Base-by-base conservation (phyloP, 2,329 filamentous ascomycete genomes). In the Colletotrichum lentis region DNA sequence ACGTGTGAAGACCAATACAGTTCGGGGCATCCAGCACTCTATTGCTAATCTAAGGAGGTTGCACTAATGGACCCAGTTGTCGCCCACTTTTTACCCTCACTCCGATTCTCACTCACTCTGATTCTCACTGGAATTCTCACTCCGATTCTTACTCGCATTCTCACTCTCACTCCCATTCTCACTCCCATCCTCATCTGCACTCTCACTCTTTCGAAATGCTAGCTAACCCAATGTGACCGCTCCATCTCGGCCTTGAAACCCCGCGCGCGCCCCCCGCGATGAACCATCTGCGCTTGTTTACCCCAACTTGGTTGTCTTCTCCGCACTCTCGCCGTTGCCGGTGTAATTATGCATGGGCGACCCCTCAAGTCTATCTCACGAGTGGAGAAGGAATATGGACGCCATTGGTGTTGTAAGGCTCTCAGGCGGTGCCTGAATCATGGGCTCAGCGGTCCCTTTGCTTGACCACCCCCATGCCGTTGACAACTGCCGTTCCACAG, bases 321-420 rank as follows among this genome's bases (percentile, higher is more conserved):
- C 67, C 67, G 67, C 67, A 69, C 50, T 67, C 50, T 67, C 54
- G 58, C 58, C 44, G 50, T 59, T 67, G 58, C 63, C 63, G 57
- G 8, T 31, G 7, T 2, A 31, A 8, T 31, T 7, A 58, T 67
- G 52, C 63, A 69, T 58, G 63, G 67, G 12, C 5, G 27, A 62
- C 58, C 67, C 65, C 63, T 46, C 16, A 14, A 67, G 55, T 59
- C 18, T 56, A 60, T 55, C 56, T 35, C 22, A 7, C 6, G 12
- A 22, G 46, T 47, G 67, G 63, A 27, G 67, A 41, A 49, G 44
- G 12, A 37, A 22, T 11, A 52, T 16, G 37, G 16, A n/a, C 8
- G 7, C 56, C 31, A 44, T n/a, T 18, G 22, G 16, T 14, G 39
- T n/a, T 58, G 35, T 44, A 41, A 41, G 20, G 43, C 31, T 43